Conservation (phyloP, 169 alveolate genomes). For the Babesia sp. region DNA sequence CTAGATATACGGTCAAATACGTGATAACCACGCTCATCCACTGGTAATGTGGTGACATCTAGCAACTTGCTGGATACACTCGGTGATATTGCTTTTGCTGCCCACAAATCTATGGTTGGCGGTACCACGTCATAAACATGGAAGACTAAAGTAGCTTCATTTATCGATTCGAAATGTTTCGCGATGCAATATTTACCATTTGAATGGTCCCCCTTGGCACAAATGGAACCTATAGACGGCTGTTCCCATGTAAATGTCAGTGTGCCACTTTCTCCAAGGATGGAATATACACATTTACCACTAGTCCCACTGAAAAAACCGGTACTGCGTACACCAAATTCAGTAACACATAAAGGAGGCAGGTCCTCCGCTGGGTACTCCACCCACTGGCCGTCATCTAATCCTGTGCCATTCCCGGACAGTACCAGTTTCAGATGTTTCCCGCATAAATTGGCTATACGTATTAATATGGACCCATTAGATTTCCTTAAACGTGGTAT, state of each 20-base stretch:
- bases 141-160: slow-evolving; percentile 80
- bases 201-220: slow-evolving; percentile 74
- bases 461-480: slow-evolving; percentile 76
- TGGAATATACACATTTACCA: slow-evolving; percentile 71
- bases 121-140: slow-evolving; percentile 76
- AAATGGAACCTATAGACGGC: slow-evolving; percentile 71
- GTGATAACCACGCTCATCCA: slow-evolving; percentile 22
- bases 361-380: slow-evolving; percentile 84
- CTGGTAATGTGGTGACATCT: slow-evolving; percentile 13
- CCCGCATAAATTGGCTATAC: slow-evolving; percentile 80
- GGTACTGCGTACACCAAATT: slow-evolving; percentile 79
- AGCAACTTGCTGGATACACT: slow-evolving; percentile 13
- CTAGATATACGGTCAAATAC: slow-evolving; percentile 7
- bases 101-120: slow-evolving; percentile 64
- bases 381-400: slow-evolving; percentile 78
- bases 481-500: slow-evolving; percentile 74
- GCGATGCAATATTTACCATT: slow-evolving; percentile 68
- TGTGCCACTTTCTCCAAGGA: slow-evolving; percentile 74
- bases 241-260: slow-evolving; percentile 75
- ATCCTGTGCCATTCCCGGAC: slow-evolving; percentile 19
- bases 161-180: slow-evolving; percentile 74
- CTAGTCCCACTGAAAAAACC: slow-evolving; percentile 77
- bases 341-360: slow-evolving; percentile 77
- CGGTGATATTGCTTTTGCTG: slow-evolving; percentile 57
- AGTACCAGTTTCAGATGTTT: slow-evolving; percentile 62